Percentiles rank a stretch among this genome's conserved stretches.
phyloP scores from a whole-genome alignment of 345 rosid genomes.

The Syzygium aqueum region DNA sequence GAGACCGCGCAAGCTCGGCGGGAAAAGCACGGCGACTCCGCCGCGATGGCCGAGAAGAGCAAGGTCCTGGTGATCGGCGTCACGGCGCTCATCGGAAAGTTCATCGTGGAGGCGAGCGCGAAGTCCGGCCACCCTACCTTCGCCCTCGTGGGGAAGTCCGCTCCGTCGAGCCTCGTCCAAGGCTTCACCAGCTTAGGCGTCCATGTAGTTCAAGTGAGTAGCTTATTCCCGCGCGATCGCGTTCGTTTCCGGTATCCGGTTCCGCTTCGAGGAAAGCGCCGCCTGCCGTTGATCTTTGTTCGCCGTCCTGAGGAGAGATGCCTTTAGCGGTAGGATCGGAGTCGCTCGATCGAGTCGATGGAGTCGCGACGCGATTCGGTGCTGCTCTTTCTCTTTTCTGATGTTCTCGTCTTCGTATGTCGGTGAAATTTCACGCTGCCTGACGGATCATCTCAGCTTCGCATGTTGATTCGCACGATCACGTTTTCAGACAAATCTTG shows the following conservation, averaged over 20 bases:
- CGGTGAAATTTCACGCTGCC: neutral
- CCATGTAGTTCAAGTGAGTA: neutral
- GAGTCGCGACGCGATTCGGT: neutral
- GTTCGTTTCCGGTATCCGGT: neutral
- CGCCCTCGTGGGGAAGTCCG: neutral
- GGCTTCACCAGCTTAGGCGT: neutral
- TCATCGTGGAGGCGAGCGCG: constrained; percentile 3
- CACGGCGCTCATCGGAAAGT: constrained; percentile 2
- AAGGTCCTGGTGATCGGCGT: constrained; percentile 3
- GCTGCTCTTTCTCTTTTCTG: neutral
- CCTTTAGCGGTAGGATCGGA: neutral
- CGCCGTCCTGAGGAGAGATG: neutral
- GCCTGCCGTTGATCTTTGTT: neutral
- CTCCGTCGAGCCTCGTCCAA: neutral
- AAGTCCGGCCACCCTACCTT: constrained; percentile 4
- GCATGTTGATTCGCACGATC: neutral
- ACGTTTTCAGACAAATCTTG: neutral
- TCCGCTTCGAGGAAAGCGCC: neutral
- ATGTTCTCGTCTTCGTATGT: neutral
- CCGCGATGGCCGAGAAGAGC: constrained; percentile 5
- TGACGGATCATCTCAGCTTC: neutral
- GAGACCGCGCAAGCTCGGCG: neutral
- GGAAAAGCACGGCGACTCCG: neutral
- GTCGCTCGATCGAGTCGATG: neutral
- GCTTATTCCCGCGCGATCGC: neutral